Base-by-base conservation (phyloP, 441 rosid genomes). In the Hura crepitans region DNA sequence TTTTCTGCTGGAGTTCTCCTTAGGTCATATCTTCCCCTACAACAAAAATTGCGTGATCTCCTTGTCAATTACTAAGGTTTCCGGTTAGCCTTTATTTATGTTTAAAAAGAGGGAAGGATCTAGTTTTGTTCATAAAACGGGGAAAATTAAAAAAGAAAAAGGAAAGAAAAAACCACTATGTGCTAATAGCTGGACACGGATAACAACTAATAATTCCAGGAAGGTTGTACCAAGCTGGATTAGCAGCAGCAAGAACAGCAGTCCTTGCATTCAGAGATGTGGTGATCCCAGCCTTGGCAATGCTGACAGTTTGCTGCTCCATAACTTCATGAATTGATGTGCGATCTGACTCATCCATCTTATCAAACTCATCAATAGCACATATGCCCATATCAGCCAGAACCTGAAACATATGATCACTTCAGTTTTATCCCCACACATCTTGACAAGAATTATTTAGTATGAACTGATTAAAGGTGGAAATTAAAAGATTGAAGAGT, bases 241-340 rank as follows among this genome's bases (percentile, higher is more conserved):
- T 96, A 68, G 98, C 99, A 69, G 99, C 99, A 65, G 99, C 96
- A 82, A 96, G 93, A 83, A 96, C 88, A 55, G 98, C 97, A 72
- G 98, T 96, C 83, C 99, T 87, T 71, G 98, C 99, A 70, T 96
- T 93, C 73, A 96, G 77, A 37, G 99, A 93, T n/a, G 99, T 96
- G 45, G 98, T 93, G 65, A 96, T 93, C 79, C 99, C 99, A 77
- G 99, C 99, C 85, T 96, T 96, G 17, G 99, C 99, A 77, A 96
- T 96, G 87, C 99, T 96, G 51, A 96, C 99, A 68, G 99, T 93
- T 83, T 96, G 99, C 86, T 93, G 98, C 84, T 91, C 98, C 98
- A 93, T 96, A 65, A 96, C 99, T 79, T 96, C 99, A 74, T 96
- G 99, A 72, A 96, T 96, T 27, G 99, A 96, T 47, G 99, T 96